A percentile compares a stretch with the other conserved stretches of the same genome.
Conservation (phyloP, 345 rosid genomes). For the Xanthoceras sorbifolium region DNA sequence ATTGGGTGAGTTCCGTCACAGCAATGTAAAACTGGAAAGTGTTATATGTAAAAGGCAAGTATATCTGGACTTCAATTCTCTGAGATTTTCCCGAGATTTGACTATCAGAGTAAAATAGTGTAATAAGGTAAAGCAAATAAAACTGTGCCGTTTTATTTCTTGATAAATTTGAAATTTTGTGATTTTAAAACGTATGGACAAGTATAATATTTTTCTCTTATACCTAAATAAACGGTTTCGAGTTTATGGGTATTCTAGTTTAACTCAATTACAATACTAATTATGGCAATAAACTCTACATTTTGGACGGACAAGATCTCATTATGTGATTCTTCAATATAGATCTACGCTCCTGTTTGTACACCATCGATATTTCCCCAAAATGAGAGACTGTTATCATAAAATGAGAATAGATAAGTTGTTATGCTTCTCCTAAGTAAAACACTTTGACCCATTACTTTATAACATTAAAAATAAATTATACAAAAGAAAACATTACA, state of each 20-base stretch:
- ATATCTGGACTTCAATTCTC: background rate
- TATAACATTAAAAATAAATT: too few relatives aligned
- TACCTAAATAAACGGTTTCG: background rate
- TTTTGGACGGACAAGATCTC: too few relatives aligned
- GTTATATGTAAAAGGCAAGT: background rate
- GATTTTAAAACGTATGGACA: too few relatives aligned
- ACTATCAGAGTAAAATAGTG: background rate
- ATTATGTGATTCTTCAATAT: too few relatives aligned
- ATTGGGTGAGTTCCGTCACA: conserved; percentile 38
- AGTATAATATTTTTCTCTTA: background rate
- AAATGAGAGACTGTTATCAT: too few relatives aligned
- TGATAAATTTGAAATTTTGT: too few relatives aligned
- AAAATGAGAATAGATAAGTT: too few relatives aligned
- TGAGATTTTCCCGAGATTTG: background rate
- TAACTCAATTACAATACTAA: background rate
- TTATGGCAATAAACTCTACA: background rate
- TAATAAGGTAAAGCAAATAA: background rate
- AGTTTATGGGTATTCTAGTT: background rate
- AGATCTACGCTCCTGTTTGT: too few relatives aligned
- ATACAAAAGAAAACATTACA: too few relatives aligned
- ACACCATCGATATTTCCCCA: too few relatives aligned
- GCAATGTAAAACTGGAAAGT: background rate
- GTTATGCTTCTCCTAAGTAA: too few relatives aligned
- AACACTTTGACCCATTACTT: too few relatives aligned
- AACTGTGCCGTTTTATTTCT: background rate